Conservation (phyloP, 1,284 basidiomycete species). For the Apiotrichum laibachii region DNA sequence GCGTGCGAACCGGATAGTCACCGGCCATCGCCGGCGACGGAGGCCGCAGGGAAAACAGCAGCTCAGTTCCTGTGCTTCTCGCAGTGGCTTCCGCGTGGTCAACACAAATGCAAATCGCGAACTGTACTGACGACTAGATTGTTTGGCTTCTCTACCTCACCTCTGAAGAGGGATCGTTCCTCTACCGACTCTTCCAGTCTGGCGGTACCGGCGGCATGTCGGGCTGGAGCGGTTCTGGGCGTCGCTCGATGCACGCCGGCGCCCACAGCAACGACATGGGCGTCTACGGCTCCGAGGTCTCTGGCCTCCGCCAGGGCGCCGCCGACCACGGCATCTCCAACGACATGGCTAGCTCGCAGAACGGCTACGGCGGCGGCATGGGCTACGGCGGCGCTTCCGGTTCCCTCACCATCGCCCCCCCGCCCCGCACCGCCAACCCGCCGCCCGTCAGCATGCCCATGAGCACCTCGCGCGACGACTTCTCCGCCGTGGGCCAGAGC, state of each 20-base stretch:
- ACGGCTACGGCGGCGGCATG: conserved; percentile 33
- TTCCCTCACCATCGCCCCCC: not conserved
- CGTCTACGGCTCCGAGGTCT: conserved; percentile 15
- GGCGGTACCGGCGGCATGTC: conserved; percentile 82
- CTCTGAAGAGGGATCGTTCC: conserved; percentile 85
- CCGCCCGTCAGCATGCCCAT: not conserved
- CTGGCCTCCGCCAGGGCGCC: conserved; percentile 22
- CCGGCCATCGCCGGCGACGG: not conserved
- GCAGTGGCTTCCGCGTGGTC: too few relatives aligned
- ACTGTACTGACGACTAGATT: conserved; percentile 57
- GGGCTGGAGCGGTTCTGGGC: conserved; percentile 55
- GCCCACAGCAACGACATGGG: conserved; percentile 18
- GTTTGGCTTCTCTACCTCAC: conserved; percentile 96
- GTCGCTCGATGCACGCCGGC: conserved; percentile 11
- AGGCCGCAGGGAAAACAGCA: too few relatives aligned
- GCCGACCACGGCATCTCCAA: conserved; percentile 30
- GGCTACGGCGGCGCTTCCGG: not conserved
- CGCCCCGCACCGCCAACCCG: not conserved
- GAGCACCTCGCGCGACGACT: conserved; percentile 11
- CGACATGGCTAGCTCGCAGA: conserved; percentile 20
- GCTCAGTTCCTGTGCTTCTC: not conserved
- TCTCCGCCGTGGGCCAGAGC: conserved; percentile 7
- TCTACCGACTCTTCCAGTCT: conserved; percentile 77
- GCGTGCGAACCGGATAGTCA: conserved; percentile 19
- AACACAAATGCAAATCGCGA: too few relatives aligned